These are phyloP conservation scores for Phytomonas sp. DNA, from an alignment of 208 protist genomes.

Conservation along the genomic window DNA sequence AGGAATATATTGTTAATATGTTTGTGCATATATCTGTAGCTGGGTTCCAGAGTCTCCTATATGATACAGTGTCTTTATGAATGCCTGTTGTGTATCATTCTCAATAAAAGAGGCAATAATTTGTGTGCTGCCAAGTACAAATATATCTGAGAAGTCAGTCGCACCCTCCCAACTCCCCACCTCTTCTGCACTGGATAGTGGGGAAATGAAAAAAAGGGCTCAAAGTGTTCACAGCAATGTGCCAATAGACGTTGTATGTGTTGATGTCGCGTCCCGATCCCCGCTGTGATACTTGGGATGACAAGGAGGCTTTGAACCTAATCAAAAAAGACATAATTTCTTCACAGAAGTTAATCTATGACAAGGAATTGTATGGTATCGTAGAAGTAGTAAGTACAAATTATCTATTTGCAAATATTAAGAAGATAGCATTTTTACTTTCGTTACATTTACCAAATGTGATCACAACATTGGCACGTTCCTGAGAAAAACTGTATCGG, in stretches of 20 bases:
- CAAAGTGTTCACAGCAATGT: neutral
- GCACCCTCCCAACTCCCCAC: neutral
- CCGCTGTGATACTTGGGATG: neutral
- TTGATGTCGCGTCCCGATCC: neutral
- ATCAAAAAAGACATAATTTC: too few relatives aligned
- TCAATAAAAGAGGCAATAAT: neutral
- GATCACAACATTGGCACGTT: constrained; percentile 62
- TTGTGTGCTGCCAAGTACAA: neutral
- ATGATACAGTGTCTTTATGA: neutral
- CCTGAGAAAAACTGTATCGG: constrained; percentile 75
- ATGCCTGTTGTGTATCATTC: neutral
- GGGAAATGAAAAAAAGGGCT: neutral
- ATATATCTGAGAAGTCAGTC: neutral
- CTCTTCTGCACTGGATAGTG: neutral
- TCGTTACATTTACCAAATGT: constrained; percentile 33
- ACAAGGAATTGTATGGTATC: too few relatives aligned
- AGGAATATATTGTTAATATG: constrained; percentile 2
- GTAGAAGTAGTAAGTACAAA: too few relatives aligned
- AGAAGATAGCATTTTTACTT: too few relatives aligned
- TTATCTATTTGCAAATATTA: too few relatives aligned
- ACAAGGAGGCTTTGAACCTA: too few relatives aligned
- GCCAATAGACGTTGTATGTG: neutral
- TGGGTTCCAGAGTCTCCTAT: neutral
- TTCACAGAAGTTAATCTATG: too few relatives aligned
- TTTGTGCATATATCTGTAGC: neutral